Base-by-base conservation (phyloP, 805 yeast genomes). In the Wickerhamiella kurtzmanii region DNA sequence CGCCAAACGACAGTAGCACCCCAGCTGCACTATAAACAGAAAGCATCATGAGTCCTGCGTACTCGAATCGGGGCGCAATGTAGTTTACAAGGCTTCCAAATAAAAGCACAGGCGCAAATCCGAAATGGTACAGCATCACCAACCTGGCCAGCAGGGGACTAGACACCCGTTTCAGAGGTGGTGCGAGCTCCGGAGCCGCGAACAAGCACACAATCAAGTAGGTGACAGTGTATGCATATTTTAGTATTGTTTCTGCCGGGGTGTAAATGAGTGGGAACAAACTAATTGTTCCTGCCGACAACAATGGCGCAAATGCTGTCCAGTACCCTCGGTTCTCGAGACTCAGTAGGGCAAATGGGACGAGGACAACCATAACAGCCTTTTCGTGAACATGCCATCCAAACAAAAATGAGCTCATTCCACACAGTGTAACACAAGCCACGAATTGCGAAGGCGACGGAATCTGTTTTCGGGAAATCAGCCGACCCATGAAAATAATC, bases 301-400 rank as follows among this genome's bases (percentile, higher is more conserved):
- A 77, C 40, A 87, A 68, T 1, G 84, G 70, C 58, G 79, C 74
- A 62, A 80, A 92, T 0, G 89, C 74, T 4, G 77, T 73, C 39
- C 88, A 64, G 32, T 88, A 65, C 46, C 94, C 72, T 49, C 80
- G 72, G 58, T 86, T 95, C 36, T 74, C 70, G 13, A 79, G 70
- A 2, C 80, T 82, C 22, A 88, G 64, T 60, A 92, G 80, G 4
- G 92, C 73, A 62, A 85, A 79, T 1, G 99, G 99, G 54, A 92
- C 75, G 6, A 92, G 82, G 2, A 89, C 80, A 18, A 88, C 63
- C 71, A 92, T 72, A n/a, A 92, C 77, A 0, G 97, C 97, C 71
- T 92, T 92, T 64, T 92, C 98, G 66, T 92, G 98, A 20, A 92
- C 98, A 60, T 92, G 97, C 96, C 97, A 92, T 3, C 99, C 98